Conservation (phyloP, 2,329 filamentous ascomycete species). For the Eutypella sp. region DNA sequence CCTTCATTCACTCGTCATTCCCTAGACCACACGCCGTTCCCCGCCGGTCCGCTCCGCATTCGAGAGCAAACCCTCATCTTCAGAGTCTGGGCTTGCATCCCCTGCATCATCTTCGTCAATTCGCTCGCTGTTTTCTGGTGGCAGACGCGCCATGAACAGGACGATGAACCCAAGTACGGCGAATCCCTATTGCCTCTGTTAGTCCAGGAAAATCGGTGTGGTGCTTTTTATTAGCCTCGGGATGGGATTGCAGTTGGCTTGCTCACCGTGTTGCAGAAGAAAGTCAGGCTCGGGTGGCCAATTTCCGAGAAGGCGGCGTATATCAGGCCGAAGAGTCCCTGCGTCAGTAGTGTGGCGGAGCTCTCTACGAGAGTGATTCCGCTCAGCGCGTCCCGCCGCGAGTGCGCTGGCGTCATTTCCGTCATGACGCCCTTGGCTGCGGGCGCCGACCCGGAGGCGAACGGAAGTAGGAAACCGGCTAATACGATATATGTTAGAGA, state of each 20-base stretch:
- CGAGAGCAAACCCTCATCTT: conserved; percentile 10
- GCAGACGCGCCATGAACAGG: conserved; percentile 39
- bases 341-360: conserved; percentile 58
- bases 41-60: not conserved
- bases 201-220: conserved; percentile 3
- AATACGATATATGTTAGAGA: too few relatives aligned
- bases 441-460: conserved; percentile 64
- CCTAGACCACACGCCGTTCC: too few relatives aligned
- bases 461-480: conserved; percentile 60
- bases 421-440: conserved; percentile 71
- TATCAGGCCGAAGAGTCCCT: conserved; percentile 61
- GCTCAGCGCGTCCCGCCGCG: conserved; percentile 62
- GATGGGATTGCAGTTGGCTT: not conserved
- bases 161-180: conserved; percentile 47
- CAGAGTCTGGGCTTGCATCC: too few relatives aligned
- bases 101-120: conserved; percentile 29
- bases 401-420: conserved; percentile 59
- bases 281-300: conserved; percentile 57
- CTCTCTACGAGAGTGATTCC: conserved; percentile 68
- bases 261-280: conserved; percentile 61
- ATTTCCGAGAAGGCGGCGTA: conserved; percentile 59
- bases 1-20: too few relatives aligned
- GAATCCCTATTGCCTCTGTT: conserved; percentile 37
- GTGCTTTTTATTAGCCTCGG: not conserved
- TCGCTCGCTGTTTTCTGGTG: conserved; percentile 37